These are phyloP conservation scores for Tolypocladium album DNA, from an alignment of 2,329 filamentous ascomycete species.

Conservation along the genomic window DNA sequence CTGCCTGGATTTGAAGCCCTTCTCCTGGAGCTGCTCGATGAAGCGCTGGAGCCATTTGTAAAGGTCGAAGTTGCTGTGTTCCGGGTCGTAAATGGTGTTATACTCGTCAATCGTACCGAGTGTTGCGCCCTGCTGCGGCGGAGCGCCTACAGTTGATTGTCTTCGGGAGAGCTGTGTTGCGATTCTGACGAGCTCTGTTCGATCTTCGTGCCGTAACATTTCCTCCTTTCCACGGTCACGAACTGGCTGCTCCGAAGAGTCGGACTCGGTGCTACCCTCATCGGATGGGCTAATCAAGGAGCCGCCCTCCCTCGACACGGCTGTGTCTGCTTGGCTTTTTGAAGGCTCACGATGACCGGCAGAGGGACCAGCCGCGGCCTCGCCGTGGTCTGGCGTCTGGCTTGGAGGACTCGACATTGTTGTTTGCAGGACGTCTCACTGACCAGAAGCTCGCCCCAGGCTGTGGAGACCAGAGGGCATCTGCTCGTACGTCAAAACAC, in stretches of 20 bases:
- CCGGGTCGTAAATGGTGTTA: constrained; percentile 25
- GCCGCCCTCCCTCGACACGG: not conserved
- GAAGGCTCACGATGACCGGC: not conserved
- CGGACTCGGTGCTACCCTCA: not conserved
- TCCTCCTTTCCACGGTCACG: constrained; percentile 3
- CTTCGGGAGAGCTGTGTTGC: constrained; percentile 27
- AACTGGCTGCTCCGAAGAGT: not conserved
- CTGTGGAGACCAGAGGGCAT: not conserved
- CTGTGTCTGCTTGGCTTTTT: not conserved
- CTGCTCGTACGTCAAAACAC: not conserved
- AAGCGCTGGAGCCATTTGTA: constrained; percentile 29
- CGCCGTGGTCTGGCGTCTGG: not conserved
- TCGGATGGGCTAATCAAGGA: not conserved
- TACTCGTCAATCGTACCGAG: constrained; percentile 13
- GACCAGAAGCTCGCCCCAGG: not conserved
- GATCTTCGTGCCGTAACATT: constrained; percentile 20
- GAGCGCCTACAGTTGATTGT: constrained; percentile 14
- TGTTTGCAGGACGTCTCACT: not conserved
- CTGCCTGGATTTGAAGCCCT: constrained; percentile 40
- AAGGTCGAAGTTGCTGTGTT: constrained; percentile 27
- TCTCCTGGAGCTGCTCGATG: constrained; percentile 34
- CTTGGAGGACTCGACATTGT: not conserved
- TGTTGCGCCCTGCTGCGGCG: constrained; percentile 3
- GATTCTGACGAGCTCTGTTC: constrained; percentile 26
- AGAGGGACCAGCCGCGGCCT: not conserved